phyloP scores from a whole-genome alignment of 441 rosid genomes.

The Rhodomyrtus psidioides region DNA sequence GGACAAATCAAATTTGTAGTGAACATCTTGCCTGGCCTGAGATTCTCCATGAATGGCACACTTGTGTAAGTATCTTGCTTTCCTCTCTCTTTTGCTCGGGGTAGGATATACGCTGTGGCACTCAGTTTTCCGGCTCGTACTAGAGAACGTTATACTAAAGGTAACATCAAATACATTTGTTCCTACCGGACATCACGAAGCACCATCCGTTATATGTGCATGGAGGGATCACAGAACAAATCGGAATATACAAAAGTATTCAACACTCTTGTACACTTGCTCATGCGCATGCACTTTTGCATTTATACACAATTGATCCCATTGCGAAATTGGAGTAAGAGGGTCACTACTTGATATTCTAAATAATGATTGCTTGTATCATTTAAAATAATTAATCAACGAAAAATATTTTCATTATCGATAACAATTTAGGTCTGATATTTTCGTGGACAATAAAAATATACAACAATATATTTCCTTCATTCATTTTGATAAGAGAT shows the following conservation, averaged over 20 bases:
- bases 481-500: no score
- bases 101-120: rapidly evolving
- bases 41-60: slow-evolving; percentile 77
- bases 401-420: no score
- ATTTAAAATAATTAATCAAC: no score
- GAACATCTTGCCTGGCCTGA: slow-evolving; percentile 60
- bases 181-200: neutral
- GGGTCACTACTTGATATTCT: neutral
- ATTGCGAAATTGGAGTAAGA: neutral
- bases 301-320: neutral
- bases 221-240: neutral
- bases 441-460: no score
- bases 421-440: no score
- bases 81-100: neutral
- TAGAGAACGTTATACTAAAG: neutral
- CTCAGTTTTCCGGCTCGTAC: neutral
- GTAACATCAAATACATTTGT: neutral
- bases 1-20: slow-evolving; percentile 61
- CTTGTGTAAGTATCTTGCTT: slow-evolving; percentile 38
- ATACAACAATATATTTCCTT: no score
- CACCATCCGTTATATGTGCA: neutral
- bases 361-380: no score
- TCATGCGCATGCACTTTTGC: neutral
- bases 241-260: neutral
- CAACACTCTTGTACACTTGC: neutral